Base-by-base conservation (phyloP, 495 filamentous ascomycete genomes). In the Xylaria grammica region DNA sequence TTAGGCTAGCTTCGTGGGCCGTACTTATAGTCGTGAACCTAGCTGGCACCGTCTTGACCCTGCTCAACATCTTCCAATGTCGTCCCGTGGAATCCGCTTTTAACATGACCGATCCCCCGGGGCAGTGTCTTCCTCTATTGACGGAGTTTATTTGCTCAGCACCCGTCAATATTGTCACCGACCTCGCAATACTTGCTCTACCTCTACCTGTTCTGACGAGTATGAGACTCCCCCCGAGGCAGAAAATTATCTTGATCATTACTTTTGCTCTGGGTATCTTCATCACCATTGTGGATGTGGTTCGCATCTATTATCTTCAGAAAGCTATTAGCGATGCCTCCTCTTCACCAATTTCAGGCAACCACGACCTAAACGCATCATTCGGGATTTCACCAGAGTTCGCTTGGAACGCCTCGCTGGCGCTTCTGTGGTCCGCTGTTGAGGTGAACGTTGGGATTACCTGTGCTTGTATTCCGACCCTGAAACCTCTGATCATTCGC, bases 391-490 rank as follows among this genome's bases (percentile, higher is more conserved):
- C 74, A 52, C 51, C 65, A 29, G 73, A 78, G 40, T 85, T 85
- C 66, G 75, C 76, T 72, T 89, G 86, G 89, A 91, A 93, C 74
- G 93, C 89, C 3, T 91, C 92, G 4, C 74, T 92, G 1, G 90
- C 92, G 0, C 91, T 96, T 72, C 93, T 97, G 89, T 97, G 93
- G 93, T 94, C 90, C 19, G 91, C 88, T 9, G 85, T 97, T 63
- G 93, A 97, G 74, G 92, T 97, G 74, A 93, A 96, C 68, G 81
- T 93, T 8, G 93, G 93, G 8, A 91, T 97, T 60, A 89, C 94
- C 45, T 95, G 91, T 63, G 93, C 87, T 51, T 97, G 92, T 68
- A 89, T 96, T 29, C 94, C 93, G 15, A 94, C 90, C 20, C 78
- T 97, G 65, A 97, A 97, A 70, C 94, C 94, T 15, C 81, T 97